phyloP scores from a whole-genome alignment of 768 basidiomycete genomes.

The Cystoderma amianthinum region DNA sequence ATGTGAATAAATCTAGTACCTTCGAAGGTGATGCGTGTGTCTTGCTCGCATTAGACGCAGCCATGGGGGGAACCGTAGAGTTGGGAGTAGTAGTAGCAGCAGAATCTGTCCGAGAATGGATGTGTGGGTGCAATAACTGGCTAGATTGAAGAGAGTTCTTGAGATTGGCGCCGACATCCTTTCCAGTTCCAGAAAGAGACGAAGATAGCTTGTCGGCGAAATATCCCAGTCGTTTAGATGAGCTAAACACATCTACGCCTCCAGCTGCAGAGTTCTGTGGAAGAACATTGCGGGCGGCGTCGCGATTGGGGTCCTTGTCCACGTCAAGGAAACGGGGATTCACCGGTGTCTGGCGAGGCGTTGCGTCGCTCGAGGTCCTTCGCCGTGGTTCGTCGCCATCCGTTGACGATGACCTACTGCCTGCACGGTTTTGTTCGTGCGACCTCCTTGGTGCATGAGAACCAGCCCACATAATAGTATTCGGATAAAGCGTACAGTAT shows the following conservation, averaged over 20 bases:
- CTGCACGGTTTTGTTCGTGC: slow-evolving; percentile 28
- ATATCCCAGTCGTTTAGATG: slow-evolving; percentile 32
- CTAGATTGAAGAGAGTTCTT: slow-evolving; percentile 22
- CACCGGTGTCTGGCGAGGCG: slow-evolving; percentile 38
- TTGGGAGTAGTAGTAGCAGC: slow-evolving; percentile 15
- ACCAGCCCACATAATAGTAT: too few relatives aligned
- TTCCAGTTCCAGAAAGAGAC: slow-evolving; percentile 23
- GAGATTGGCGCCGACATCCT: slow-evolving; percentile 13
- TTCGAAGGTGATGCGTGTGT: slow-evolving; percentile 48
- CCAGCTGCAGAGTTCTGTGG: slow-evolving; percentile 8
- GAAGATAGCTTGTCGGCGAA: slow-evolving; percentile 37
- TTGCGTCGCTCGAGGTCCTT: slow-evolving; percentile 42
- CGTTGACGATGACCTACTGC: slow-evolving; percentile 26
- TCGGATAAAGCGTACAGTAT: too few relatives aligned
- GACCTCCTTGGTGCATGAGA: slow-evolving; percentile 28
- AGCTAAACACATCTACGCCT: slow-evolving; percentile 20
- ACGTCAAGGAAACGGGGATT: slow-evolving; percentile 26
- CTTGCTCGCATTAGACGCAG: slow-evolving; percentile 23
- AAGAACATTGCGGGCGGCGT: slow-evolving; percentile 21
- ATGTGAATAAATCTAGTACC: slow-evolving; percentile 21
- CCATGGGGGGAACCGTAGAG: slow-evolving; percentile 27
- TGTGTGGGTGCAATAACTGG: slow-evolving; percentile 29
- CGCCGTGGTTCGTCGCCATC: slow-evolving; percentile 26
- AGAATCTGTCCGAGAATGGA: slow-evolving; percentile 30
- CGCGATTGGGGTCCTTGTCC: slow-evolving; percentile 22